phyloP scores from a whole-genome alignment of 768 basidiomycete genomes.

The Chalciporus chontae region DNA sequence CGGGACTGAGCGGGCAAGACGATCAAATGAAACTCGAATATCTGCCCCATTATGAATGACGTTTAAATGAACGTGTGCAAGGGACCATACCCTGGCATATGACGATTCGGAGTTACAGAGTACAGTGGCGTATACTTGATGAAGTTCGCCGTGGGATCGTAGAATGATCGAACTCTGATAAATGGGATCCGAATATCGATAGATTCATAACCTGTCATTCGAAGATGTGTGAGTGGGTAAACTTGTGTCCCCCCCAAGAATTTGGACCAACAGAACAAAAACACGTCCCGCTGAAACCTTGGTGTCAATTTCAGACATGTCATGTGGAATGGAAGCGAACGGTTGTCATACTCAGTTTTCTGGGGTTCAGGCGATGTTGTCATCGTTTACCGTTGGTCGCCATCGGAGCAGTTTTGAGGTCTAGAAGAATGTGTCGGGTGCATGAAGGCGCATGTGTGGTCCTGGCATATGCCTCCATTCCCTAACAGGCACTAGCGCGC shows the following conservation, averaged over 20 bases:
- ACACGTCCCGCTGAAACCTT: too few species aligned
- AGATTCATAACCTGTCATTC: background rate
- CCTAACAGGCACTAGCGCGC: background rate
- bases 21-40: conserved; percentile 12
- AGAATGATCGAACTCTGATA: conserved; percentile 21
- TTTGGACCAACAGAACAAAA: too few species aligned
- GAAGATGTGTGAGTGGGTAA: background rate
- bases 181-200: conserved; percentile 9
- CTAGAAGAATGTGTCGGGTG: background rate
- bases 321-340: too few species aligned
- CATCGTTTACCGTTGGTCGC: too few species aligned
- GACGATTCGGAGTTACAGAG: conserved; percentile 14
- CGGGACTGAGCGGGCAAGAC: conserved; percentile 8
- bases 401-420: background rate
- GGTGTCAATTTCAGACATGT: too few species aligned
- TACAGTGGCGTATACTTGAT: background rate
- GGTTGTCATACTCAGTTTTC: background rate
- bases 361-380: background rate
- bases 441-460: background rate
- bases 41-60: conserved; percentile 16
- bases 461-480: background rate
- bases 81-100: conserved; percentile 1
- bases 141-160: conserved; percentile 6
- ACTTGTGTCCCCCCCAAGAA: too few species aligned
- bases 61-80: conserved; percentile 26